phyloP scores from a whole-genome alignment of 768 basidiomycete genomes.

The Psilocybe cyanescens region DNA sequence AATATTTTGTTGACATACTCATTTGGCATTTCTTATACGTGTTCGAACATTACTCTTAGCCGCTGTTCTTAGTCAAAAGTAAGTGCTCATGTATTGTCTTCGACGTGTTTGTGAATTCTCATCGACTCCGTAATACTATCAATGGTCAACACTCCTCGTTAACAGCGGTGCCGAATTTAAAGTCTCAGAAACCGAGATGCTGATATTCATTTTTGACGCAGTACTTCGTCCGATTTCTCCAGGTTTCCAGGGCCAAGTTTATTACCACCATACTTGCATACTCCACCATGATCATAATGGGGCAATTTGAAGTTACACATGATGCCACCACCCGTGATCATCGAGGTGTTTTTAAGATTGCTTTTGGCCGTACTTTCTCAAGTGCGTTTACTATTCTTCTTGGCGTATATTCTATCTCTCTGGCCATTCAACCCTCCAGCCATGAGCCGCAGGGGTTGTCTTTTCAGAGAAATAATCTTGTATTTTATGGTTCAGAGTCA shows the following conservation, averaged over 20 bases:
- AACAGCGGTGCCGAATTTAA: background rate
- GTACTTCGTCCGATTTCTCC: background rate
- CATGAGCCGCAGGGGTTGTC: background rate
- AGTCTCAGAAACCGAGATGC: background rate
- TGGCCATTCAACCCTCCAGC: background rate
- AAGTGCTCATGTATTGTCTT: too few relatives aligned
- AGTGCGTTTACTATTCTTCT: background rate
- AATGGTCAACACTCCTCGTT: background rate
- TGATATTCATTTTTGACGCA: background rate
- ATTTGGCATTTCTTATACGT: too few relatives aligned
- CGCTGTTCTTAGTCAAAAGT: too few relatives aligned
- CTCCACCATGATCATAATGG: background rate
- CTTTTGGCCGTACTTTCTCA: background rate
- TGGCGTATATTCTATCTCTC: background rate
- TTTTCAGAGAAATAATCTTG: too few relatives aligned
- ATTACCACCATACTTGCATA: background rate
- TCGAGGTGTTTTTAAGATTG: background rate
- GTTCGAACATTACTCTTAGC: too few relatives aligned
- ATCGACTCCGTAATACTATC: background rate
- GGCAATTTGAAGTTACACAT: constrained; percentile 4
- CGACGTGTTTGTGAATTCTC: background rate
- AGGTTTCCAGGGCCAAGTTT: constrained; percentile 7
- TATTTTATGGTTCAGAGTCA: background rate
- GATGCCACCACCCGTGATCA: constrained; percentile 2
- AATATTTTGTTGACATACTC: too few relatives aligned